Conservation (phyloP, 805 yeast species). For the Candida andamanensis region DNA sequence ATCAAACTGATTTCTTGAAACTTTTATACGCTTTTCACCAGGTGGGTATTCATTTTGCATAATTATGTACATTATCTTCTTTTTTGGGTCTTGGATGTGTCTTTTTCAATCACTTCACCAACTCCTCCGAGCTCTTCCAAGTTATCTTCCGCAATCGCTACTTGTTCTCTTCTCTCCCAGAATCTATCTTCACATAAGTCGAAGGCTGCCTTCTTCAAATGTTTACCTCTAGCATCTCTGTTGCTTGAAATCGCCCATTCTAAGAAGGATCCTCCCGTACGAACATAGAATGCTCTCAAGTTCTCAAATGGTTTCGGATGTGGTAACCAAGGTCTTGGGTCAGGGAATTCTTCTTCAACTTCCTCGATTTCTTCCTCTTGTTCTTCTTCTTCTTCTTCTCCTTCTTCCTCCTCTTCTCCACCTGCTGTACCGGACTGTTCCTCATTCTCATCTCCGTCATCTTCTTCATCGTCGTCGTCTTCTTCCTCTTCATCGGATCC, state of each 20-base stretch:
- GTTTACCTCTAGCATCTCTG: slow-evolving; percentile 82
- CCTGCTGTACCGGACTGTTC: slow-evolving; percentile 26
- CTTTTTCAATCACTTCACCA: slow-evolving; percentile 79
- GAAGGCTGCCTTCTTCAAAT: slow-evolving; percentile 81
- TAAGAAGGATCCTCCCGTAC: slow-evolving; percentile 81
- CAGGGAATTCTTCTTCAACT: slow-evolving; percentile 71
- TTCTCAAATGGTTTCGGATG: slow-evolving; percentile 93
- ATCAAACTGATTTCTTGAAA: slow-evolving; percentile 87
- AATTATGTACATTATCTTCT: slow-evolving; percentile 42
- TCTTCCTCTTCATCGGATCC: slow-evolving; percentile 60
- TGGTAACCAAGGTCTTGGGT: slow-evolving; percentile 93
- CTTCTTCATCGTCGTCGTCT: slow-evolving; percentile 47
- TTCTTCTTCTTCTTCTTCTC: slow-evolving; percentile 58
- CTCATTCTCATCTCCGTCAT: slow-evolving; percentile 49
- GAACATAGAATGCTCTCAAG: slow-evolving; percentile 75
- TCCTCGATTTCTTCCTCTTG: slow-evolving; percentile 59
- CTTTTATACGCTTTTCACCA: slow-evolving; percentile 90
- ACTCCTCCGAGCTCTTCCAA: slow-evolving; percentile 89
- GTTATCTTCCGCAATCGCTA: slow-evolving; percentile 82
- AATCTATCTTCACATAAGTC: slow-evolving; percentile 91
- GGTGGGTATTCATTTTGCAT: slow-evolving; percentile 95
- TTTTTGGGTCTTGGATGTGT: slow-evolving; percentile 43
- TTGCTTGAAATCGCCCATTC: slow-evolving; percentile 92
- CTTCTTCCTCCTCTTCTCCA: slow-evolving; percentile 35
- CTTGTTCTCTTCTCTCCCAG: slow-evolving; percentile 98